Conservation (phyloP, 768 basidiomycete genomes). For the Pisolithus orientalis region DNA sequence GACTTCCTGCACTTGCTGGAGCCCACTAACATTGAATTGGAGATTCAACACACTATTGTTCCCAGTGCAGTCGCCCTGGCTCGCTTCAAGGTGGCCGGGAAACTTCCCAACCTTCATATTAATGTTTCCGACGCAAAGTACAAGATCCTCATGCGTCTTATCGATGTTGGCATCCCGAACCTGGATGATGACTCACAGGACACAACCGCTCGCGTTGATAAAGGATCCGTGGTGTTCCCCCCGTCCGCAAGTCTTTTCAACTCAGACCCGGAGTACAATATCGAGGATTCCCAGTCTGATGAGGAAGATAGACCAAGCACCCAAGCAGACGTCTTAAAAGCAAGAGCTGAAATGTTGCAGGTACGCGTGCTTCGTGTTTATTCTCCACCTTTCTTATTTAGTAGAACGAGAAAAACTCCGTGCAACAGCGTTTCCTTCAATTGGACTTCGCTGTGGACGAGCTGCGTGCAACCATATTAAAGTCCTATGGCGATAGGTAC, state of each 20-base stretch:
- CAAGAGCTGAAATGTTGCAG: slow-evolving; percentile 51
- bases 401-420: slow-evolving; percentile 22
- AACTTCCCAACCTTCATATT: slow-evolving; percentile 78
- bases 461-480: slow-evolving; percentile 73
- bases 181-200: slow-evolving; percentile 48
- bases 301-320: slow-evolving; percentile 33
- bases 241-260: slow-evolving; percentile 53
- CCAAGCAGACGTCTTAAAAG: slow-evolving; percentile 67
- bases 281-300: slow-evolving; percentile 53
- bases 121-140: slow-evolving; percentile 91
- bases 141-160: slow-evolving; percentile 83
- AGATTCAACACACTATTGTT: slow-evolving; percentile 90
- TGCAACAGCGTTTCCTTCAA: slow-evolving; percentile 66
- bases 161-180: slow-evolving; percentile 86
- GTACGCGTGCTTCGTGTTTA: slow-evolving; percentile 27
- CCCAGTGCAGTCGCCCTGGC: slow-evolving; percentile 76
- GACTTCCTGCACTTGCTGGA: slow-evolving; percentile 83
- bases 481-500: slow-evolving; percentile 48
- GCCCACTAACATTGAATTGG: slow-evolving; percentile 83
- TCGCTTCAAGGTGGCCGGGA: slow-evolving; percentile 86
- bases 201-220: slow-evolving; percentile 13
- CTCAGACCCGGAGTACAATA: slow-evolving; percentile 58
- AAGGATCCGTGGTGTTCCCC: slow-evolving; percentile 37
- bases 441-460: slow-evolving; percentile 83
- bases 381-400: not conserved